Conservation (phyloP, 306 rosid genomes). For the Luffa acutangula region DNA sequence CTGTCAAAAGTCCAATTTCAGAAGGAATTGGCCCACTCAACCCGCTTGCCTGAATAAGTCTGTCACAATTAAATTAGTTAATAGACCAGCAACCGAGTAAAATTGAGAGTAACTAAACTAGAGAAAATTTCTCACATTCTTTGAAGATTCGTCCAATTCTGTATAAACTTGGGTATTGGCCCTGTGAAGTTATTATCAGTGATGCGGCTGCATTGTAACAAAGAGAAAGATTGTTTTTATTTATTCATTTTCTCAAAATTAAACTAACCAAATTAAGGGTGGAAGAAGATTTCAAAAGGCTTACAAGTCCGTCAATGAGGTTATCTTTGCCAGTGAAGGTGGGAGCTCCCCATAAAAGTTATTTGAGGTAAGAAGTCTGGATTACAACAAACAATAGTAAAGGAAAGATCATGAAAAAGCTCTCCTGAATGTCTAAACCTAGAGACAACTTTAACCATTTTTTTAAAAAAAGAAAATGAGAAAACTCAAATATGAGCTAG, state of each 20-base stretch:
- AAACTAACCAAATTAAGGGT: not conserved
- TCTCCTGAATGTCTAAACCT: not conserved
- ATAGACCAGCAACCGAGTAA: not conserved
- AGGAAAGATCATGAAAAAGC: not conserved
- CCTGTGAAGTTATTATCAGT: conserved; percentile 51
- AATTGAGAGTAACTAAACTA: not conserved
- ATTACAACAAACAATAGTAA: not conserved
- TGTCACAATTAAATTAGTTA: conserved; percentile 16
- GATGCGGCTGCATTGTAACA: conserved; percentile 45
- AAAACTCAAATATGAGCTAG: not conserved
- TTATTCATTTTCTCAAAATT: not conserved
- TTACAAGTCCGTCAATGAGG: conserved; percentile 44
- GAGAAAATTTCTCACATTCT: conserved; percentile 30
- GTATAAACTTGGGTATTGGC: conserved; percentile 42
- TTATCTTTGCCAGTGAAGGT: conserved; percentile 31
- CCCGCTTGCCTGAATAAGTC: conserved; percentile 62
- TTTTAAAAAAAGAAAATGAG: not conserved
- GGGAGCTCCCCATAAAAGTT: conserved; percentile 62
- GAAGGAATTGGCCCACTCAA: conserved; percentile 69
- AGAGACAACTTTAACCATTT: not conserved
- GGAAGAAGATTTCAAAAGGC: conserved; percentile 7
- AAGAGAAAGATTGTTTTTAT: not conserved
- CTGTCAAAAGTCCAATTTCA: conserved; percentile 27
- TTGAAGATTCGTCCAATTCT: conserved; percentile 37
- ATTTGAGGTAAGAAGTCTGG: conserved; percentile 54